Conservation (phyloP, 441 rosid genomes). For the Bruguiera hainesii region DNA sequence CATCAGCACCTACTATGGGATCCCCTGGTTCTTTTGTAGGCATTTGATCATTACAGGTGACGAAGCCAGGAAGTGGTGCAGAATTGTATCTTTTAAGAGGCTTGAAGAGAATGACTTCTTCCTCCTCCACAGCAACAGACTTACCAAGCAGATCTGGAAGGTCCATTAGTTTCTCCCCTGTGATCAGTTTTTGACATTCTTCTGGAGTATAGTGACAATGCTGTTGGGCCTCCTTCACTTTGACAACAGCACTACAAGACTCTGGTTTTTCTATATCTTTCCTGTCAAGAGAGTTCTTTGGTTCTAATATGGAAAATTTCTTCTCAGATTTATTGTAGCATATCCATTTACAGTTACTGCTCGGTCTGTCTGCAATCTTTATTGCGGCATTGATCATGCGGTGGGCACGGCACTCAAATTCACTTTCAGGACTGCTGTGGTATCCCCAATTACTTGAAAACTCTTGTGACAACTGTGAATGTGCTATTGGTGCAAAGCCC, state of each 20-base stretch:
- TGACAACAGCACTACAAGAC: slow-evolving; percentile 4
- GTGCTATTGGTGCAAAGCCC: slow-evolving; percentile 63
- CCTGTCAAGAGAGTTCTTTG: slow-evolving; percentile 15
- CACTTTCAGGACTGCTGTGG: slow-evolving; percentile 38
- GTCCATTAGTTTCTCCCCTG: slow-evolving; percentile 26
- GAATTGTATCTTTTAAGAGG: slow-evolving; percentile 85
- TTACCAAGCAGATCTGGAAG: slow-evolving; percentile 25
- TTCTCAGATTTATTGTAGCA: slow-evolving; percentile 34
- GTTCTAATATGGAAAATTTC: slow-evolving; percentile 31
- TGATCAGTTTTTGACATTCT: slow-evolving; percentile 25
- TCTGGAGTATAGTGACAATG: slow-evolving; percentile 9
- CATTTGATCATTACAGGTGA: slow-evolving; percentile 21
- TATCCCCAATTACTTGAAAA: slow-evolving; percentile 46
- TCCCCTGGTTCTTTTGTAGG: slow-evolving; percentile 36
- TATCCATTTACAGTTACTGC: slow-evolving; percentile 49
- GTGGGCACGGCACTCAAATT: slow-evolving; percentile 42
- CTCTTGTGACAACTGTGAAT: slow-evolving; percentile 41
- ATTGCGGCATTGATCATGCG: slow-evolving; percentile 56
- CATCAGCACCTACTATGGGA: slow-evolving; percentile 45
- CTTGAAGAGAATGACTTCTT: slow-evolving; percentile 93
- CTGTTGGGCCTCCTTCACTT: slow-evolving; percentile 24
- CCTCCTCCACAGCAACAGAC: slow-evolving; percentile 59
- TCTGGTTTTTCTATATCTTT: slow-evolving; percentile 21
- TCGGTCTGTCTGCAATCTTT: slow-evolving; percentile 52
- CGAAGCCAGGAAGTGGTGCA: slow-evolving; percentile 53